These are phyloP conservation scores for Theobroma grandiflorum DNA, from an alignment of 441 rosid genomes.

Conservation along the genomic window DNA sequence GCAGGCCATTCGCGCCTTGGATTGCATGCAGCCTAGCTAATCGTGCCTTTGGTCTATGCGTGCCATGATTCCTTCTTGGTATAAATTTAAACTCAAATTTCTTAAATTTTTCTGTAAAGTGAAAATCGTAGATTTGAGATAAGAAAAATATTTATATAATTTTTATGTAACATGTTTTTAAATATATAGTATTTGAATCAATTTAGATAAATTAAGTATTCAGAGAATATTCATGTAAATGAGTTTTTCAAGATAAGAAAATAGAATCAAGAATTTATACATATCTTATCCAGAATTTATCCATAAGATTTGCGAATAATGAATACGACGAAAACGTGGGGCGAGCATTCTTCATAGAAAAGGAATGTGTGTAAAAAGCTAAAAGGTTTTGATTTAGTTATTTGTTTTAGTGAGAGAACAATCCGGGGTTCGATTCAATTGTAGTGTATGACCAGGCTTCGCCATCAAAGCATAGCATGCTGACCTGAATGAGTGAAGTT, in stretches of 20 bases:
- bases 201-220: neutral
- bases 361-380: neutral
- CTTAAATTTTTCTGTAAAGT: neutral
- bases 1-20: slow-evolving; percentile 12
- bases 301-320: neutral
- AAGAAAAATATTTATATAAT: neutral
- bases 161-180: neutral
- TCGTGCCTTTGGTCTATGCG: slow-evolving; percentile 3
- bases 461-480: slow-evolving; percentile 15
- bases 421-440: no score
- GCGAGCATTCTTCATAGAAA: neutral
- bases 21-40: slow-evolving; percentile 20
- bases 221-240: neutral
- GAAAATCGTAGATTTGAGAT: neutral
- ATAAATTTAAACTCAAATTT: neutral
- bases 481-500: slow-evolving; percentile 23
- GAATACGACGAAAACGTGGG: neutral
- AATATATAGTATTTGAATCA: neutral
- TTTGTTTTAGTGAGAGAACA: no score
- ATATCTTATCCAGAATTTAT: neutral
- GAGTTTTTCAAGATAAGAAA: neutral
- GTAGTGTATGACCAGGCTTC: neutral
- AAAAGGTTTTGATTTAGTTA: neutral
- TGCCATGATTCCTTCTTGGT: slow-evolving; percentile 9
- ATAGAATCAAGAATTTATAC: neutral